These are phyloP conservation scores for Malus orientalis DNA, from an alignment of 306 rosid genomes.

Conservation along the genomic window DNA sequence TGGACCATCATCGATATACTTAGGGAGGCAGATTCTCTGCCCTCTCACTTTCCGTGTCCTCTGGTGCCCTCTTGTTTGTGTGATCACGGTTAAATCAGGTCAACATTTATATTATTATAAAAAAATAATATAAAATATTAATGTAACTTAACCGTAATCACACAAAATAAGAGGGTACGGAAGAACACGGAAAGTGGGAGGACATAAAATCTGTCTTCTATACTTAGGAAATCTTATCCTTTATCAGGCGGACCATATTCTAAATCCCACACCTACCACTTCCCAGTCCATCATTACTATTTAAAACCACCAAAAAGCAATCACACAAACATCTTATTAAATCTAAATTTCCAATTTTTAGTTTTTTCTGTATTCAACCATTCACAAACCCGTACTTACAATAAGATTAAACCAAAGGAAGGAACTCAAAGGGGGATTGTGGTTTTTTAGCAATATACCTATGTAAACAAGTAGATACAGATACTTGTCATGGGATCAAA, in stretches of 20 bases:
- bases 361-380: constrained; percentile 14
- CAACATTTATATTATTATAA: too few relatives aligned
- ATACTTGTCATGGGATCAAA: constrained; percentile 23
- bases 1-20: constrained; percentile 10
- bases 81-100: too few relatives aligned
- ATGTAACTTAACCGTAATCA: too few relatives aligned
- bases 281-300: constrained; percentile 12
- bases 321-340: not conserved
- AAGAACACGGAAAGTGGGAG: too few relatives aligned
- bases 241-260: constrained; percentile 23
- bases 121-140: too few relatives aligned
- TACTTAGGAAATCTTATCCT: constrained; percentile 33
- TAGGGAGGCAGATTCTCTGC: not conserved
- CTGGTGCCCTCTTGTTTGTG: too few relatives aligned
- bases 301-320: constrained; percentile 13
- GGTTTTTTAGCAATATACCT: not conserved
- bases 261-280: constrained; percentile 32
- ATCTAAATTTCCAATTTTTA: not conserved
- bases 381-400: not conserved
- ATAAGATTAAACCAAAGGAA: constrained; percentile 8
- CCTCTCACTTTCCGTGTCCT: too few relatives aligned
- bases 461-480: constrained; percentile 26
- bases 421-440: not conserved
- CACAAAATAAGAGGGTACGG: too few relatives aligned
- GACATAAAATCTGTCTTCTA: not conserved